phyloP scores from a whole-genome alignment of 2,329 filamentous ascomycete genomes.

The Raffaelea deltoideospora region DNA sequence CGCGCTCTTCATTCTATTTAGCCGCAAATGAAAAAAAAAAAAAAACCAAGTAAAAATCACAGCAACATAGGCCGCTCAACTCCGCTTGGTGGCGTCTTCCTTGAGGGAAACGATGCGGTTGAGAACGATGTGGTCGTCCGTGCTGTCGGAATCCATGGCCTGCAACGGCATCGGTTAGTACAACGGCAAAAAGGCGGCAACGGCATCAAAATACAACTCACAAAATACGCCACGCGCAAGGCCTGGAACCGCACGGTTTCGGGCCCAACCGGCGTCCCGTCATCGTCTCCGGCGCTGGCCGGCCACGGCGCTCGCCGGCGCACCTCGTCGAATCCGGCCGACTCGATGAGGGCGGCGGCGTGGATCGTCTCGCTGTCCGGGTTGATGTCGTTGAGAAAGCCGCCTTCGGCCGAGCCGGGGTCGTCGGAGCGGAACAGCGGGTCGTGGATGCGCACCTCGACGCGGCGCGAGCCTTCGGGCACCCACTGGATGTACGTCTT shows the following conservation, averaged over 20 bases:
- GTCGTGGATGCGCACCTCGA: conserved; percentile 67
- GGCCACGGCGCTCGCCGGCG: conserved; percentile 64
- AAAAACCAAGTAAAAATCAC: no score
- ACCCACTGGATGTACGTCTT: conserved; percentile 93
- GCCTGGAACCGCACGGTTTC: conserved; percentile 83
- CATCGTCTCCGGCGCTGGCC: conserved; percentile 55
- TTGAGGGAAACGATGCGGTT: conserved; percentile 89
- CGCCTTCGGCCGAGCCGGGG: conserved; percentile 60
- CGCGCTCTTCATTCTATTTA: no score
- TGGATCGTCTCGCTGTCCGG: conserved; percentile 72
- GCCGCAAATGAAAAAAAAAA: no score
- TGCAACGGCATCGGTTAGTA: neutral
- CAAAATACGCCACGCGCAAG: conserved; percentile 76
- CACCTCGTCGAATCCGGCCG: conserved; percentile 70
- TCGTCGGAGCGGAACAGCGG: conserved; percentile 76
- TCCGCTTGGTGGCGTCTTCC: conserved; percentile 61
- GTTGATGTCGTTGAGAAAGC: conserved; percentile 74
- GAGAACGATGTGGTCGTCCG: conserved; percentile 64
- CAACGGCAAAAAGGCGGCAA: neutral
- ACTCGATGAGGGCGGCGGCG: conserved; percentile 63
- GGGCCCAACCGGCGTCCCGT: conserved; percentile 44
- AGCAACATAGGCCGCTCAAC: no score
- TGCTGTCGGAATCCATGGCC: conserved; percentile 61
- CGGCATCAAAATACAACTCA: conserved; percentile 18
- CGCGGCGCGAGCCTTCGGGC: conserved; percentile 49